Evolutionary conservation across 2,329 filamentous ascomycete species (phyloP).

Genomic region (Biscogniauxia mediterranea): DNA sequence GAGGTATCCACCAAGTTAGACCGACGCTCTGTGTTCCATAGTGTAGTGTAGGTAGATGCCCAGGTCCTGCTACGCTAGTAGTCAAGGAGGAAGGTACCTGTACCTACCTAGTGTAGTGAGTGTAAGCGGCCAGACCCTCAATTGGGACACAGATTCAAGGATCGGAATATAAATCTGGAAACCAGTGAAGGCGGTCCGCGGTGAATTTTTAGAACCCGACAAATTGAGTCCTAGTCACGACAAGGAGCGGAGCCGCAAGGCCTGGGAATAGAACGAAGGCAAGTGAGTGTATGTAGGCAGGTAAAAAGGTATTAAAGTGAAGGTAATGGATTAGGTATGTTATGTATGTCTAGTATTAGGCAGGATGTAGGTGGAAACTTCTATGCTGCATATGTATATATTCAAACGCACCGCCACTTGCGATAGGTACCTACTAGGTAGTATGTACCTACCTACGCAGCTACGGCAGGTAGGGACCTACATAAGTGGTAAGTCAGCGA

Average conservation of each 20-base stretch:
- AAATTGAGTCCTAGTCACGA: not conserved
- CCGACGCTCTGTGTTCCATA: not conserved
- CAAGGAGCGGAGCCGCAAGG: not conserved
- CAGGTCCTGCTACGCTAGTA: too few relatives aligned
- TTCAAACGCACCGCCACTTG: not conserved
- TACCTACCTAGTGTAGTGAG: too few relatives aligned
- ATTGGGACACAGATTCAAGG: not conserved
- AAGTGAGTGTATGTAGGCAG: not conserved
- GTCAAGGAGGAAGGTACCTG: too few relatives aligned
- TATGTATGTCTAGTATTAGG: too few relatives aligned
- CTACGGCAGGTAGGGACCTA: too few relatives aligned
- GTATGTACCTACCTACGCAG: too few relatives aligned
- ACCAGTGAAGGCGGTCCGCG: not conserved
- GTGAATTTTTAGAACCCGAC: not conserved
- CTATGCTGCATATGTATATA: not conserved
- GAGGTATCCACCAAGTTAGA: not conserved
- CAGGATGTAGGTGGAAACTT: not conserved
- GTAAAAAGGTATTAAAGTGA: too few relatives aligned
- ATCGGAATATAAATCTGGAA: not conserved
- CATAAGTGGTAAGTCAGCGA: not conserved
- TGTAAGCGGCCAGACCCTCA: not conserved
- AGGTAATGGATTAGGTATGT: too few relatives aligned
- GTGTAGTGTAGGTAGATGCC: too few relatives aligned
- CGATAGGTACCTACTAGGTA: not conserved
- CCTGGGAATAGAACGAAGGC: not conserved